Evolutionary conservation across 495 filamentous ascomycete species (phyloP), one percentile per base, ranked within the genome.

Genomic region (Extremus antarcticus): DNA sequence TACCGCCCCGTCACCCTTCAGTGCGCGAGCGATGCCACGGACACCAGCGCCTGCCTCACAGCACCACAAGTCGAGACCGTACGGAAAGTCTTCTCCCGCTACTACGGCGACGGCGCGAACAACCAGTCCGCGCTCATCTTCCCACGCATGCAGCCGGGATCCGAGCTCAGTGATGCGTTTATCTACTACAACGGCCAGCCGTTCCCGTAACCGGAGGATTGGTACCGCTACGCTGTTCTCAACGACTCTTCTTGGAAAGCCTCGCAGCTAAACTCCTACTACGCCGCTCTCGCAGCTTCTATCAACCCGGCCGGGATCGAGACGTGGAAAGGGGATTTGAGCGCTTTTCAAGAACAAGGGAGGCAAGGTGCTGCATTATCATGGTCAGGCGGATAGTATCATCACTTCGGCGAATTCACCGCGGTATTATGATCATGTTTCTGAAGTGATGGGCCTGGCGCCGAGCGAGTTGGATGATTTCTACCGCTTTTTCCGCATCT

Each of bases 401-500:
- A 66, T 70, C 41, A 55, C 60, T 8, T 60, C 56, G 0, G 50
- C 60, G 3, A 66, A 64, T 51, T 62, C 57, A 4, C 54, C 58
- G 3, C 51, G 67, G 3, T 68, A 67, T 50, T 70, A 70, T 47
- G 61, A 62, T 10, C 70, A 71, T 25, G 74, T 81, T 0, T 58
- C 69, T 0, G 55, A 71, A 11, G 70, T 73, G 8, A 78, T 78
- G 73, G 58, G 64, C 3, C 47, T 72, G 16, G 48, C 63, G 0
- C 43, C 53, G 7, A 45, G n/a, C 1, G 55, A 74, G 0, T 63
- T 82, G 10, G 79, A 84, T 56, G 70, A 73, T 1, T 83, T 82
- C 63, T 77, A 81, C 47, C 74, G 81, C 49, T 79, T 76, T 64
- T 85, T 83, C 67, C 70, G 73, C 1, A 76, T 82, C 56, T 72